These are phyloP conservation scores for Melanomma pulvis-pyrius DNA, from an alignment of 495 filamentous ascomycete species.

Conservation along the genomic window DNA sequence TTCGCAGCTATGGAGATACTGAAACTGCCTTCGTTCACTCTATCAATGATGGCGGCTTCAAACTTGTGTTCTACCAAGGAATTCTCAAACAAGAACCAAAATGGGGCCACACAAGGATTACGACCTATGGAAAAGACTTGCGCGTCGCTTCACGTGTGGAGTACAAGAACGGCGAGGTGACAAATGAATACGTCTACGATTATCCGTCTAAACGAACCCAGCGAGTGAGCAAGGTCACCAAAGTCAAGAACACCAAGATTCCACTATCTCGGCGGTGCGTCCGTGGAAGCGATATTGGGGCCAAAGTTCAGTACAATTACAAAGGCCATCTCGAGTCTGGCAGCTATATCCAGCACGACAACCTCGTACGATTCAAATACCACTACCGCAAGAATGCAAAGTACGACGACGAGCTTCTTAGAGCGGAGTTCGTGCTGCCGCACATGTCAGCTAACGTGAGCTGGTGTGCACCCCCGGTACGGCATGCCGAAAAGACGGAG, in stretches of 20 bases:
- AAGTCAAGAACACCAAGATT: slow-evolving; percentile 42
- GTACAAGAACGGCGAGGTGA: slow-evolving; percentile 50
- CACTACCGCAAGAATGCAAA: slow-evolving; percentile 61
- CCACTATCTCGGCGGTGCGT: slow-evolving; percentile 56
- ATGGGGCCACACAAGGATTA: slow-evolving; percentile 49
- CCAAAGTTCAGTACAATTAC: slow-evolving; percentile 58
- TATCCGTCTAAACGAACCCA: slow-evolving; percentile 31
- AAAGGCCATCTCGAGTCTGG: slow-evolving; percentile 59
- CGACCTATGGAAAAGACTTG: slow-evolving; percentile 55
- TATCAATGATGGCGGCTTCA: slow-evolving; percentile 27
- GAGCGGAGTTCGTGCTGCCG: slow-evolving; percentile 59
- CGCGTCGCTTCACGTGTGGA: slow-evolving; percentile 54
- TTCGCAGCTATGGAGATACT: slow-evolving; percentile 34
- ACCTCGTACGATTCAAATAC: slow-evolving; percentile 60
- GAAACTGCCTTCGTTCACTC: slow-evolving; percentile 38
- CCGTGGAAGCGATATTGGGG: slow-evolving; percentile 50
- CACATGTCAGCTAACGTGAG: slow-evolving; percentile 60
- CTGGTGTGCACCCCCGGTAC: slow-evolving; percentile 61
- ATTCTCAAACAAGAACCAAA: slow-evolving; percentile 32
- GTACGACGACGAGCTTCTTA: slow-evolving; percentile 60
- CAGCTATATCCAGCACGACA: slow-evolving; percentile 59
- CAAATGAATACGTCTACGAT: slow-evolving; percentile 60
- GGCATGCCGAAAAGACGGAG: slow-evolving; percentile 57
- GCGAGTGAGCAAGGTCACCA: slow-evolving; percentile 29
- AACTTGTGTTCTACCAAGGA: slow-evolving; percentile 36